Evolutionary conservation across 768 basidiomycete species (phyloP), one percentile per base, ranked within the genome.

Genomic region (Lepiota brunneoincarnata): DNA sequence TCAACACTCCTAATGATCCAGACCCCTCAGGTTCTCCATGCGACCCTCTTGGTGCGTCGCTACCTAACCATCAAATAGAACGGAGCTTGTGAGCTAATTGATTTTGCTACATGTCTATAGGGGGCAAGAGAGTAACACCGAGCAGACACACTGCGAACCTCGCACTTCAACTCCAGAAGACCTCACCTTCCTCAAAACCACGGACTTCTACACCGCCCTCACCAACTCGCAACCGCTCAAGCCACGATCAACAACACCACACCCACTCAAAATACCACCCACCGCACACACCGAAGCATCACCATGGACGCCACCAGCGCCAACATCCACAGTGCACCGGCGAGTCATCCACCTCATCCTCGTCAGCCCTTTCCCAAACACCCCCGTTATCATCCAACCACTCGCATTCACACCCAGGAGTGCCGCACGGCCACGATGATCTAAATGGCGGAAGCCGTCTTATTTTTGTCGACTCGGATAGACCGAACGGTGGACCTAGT

Each of bases 401-500:
- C 24, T 34, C 36, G 23, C 15, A 15, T 15, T 14, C 28, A 24
- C 31, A 34, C 10, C 6, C 34, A 0, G 31, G 35, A 17, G 28
- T 28, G 7, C 36, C 43, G 45, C 52, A 39, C 39, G 52, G 36
- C 31, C 43, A 54, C 41, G 2, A 4, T 37, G 42, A 45, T 45
- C 20, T 35, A n/a, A 17, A 21, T 36, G n/a, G 18, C 11, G 41
- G n/a, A 34, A 34, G 24, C 17, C 21, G 28, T 34, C 17, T 31
- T 54, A 54, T 54, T 54, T 54, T 54, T 46, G 44, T 21, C 4
- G 52, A 47, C 40, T 43, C 42, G 31, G 40, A n/a, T 54, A 45
- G 6, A n/a, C 36, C 35, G 36, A 38, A 7, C 28, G 31, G 31
- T 34, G 31, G 34, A 5, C 14, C 21, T 54, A 54, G 42, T 38